Evolutionary conservation across 306 rosid genomes (phyloP), one percentile per base, ranked within the genome.

Genomic region (Cucurbita moschata): DNA sequence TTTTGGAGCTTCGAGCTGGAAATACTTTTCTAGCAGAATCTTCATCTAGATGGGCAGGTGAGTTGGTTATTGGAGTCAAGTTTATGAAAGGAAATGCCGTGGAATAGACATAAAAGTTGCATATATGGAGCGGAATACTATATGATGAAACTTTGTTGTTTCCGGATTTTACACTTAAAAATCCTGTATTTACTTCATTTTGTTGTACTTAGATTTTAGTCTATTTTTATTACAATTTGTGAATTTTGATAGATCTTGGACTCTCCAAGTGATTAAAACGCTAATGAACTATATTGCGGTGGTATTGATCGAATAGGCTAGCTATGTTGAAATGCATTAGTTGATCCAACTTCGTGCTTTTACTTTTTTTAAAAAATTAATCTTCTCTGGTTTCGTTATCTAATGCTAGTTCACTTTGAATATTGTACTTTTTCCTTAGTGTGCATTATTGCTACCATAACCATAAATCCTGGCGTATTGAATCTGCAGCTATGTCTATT

Each of bases 301-400:
- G 63, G 54, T 64, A 37, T 78, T 55, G 11, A 77, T 67, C 78
- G 51, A 62, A 19, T 62, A 69, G 54, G 39, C 72, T 46, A 8
- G 44, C 53, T 42, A 40, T 14, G 44, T 77, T 49, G 57, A 26
- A 47, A 50, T 71, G 71, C 21, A 16, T 23, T 21, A 26, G 44
- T 60, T 77, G 76, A 18, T 37, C 49, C 10, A 54, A 23, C 54
- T 56, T 4, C 23, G 40, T 73, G 54, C 15, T 13, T 30, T 70
- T 51, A 12, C 26, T 43, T 26, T 49, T 12, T 13, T 43, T 46
- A 13, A 30, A 30, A 8, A 49, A 30, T 51, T 60, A 30, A 49
- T 70, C 26, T n/a, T 64, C 70, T 40, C 50, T 64, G 51, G 51
- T 64, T 40, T 16, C 51, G 4, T 19, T 66, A 13, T 67, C 26